phyloP scores from a whole-genome alignment of 345 rosid genomes.

The Passiflora organensis region DNA sequence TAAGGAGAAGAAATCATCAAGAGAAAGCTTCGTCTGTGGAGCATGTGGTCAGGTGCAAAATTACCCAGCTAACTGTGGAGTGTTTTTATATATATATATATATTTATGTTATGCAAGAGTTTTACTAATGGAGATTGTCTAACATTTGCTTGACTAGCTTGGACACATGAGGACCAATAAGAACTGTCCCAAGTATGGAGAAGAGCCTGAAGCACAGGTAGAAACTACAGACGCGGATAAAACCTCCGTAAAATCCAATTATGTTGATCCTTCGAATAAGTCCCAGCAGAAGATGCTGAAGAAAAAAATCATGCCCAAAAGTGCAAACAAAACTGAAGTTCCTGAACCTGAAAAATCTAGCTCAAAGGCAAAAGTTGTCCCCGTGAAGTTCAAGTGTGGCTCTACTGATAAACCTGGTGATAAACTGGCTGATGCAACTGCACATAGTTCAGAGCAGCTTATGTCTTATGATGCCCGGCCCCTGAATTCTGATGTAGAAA shows the following conservation, averaged over 20 bases:
- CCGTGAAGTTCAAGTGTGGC: conserved; percentile 68
- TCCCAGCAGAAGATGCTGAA: conserved; percentile 48
- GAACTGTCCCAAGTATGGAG: conserved; percentile 88
- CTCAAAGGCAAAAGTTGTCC: conserved; percentile 51
- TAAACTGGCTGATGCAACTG: conserved; percentile 39
- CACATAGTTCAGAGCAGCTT: conserved; percentile 49
- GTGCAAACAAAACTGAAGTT: conserved; percentile 46
- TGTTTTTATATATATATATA: background rate
- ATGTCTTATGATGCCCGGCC: conserved; percentile 32
- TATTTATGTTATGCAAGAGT: background rate
- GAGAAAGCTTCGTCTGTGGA: conserved; percentile 90
- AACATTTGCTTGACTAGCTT: conserved; percentile 45
- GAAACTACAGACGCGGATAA: conserved; percentile 56
- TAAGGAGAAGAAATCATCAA: conserved; percentile 93
- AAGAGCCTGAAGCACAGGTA: conserved; percentile 58
- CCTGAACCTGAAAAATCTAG: conserved; percentile 48
- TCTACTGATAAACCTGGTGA: conserved; percentile 49
- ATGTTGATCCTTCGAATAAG: conserved; percentile 49
- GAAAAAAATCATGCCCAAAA: conserved; percentile 53
- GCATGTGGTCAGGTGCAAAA: conserved; percentile 87
- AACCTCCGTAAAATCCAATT: conserved; percentile 42
- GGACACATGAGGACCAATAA: conserved; percentile 99
- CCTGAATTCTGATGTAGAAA: conserved; percentile 27
- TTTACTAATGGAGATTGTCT: conserved; percentile 7
- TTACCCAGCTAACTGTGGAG: conserved; percentile 3